These are phyloP conservation scores for Paxillus involutus DNA, from an alignment of 768 basidiomycete species.

Conservation along the genomic window DNA sequence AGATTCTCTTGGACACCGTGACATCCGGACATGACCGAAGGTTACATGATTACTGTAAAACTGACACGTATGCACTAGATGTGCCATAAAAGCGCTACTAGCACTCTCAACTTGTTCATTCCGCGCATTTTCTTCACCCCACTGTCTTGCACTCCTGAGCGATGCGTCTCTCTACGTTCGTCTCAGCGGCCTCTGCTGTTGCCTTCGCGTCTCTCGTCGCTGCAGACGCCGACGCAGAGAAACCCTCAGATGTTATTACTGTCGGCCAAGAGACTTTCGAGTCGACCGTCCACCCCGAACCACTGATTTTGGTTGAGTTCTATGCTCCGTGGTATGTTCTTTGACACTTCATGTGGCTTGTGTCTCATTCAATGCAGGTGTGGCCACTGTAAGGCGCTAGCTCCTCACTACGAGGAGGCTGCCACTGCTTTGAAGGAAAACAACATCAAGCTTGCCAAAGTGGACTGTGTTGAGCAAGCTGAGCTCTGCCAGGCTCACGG, in stretches of 20 bases:
- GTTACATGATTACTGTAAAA: not conserved
- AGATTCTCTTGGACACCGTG: not conserved
- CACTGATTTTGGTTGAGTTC: conserved; percentile 91
- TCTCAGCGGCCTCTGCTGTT: conserved; percentile 52
- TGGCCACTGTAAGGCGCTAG: conserved; percentile 94
- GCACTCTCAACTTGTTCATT: not conserved
- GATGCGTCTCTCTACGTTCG: conserved; percentile 63
- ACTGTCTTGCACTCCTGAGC: conserved; percentile 29
- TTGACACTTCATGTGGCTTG: not conserved
- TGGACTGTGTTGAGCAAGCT: conserved; percentile 93
- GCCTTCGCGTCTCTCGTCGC: conserved; percentile 53
- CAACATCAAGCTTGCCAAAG: conserved; percentile 89
- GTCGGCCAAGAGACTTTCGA: conserved; percentile 73
- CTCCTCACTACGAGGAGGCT: conserved; percentile 92
- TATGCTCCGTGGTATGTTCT: conserved; percentile 76
- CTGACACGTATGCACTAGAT: conserved; percentile 32
- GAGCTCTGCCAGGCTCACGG: conserved; percentile 89
- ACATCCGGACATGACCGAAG: not conserved
- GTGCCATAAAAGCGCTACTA: conserved; percentile 21
- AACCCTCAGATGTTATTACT: conserved; percentile 74
- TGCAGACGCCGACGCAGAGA: conserved; percentile 42
- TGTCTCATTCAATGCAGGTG: conserved; percentile 53
- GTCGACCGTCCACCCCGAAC: conserved; percentile 58
- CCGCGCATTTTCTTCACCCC: not conserved
- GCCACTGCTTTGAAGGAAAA: conserved; percentile 91